phyloP scores from a whole-genome alignment of 23 red algal genomes.

The Gracilaria vermiculophylla region DNA sequence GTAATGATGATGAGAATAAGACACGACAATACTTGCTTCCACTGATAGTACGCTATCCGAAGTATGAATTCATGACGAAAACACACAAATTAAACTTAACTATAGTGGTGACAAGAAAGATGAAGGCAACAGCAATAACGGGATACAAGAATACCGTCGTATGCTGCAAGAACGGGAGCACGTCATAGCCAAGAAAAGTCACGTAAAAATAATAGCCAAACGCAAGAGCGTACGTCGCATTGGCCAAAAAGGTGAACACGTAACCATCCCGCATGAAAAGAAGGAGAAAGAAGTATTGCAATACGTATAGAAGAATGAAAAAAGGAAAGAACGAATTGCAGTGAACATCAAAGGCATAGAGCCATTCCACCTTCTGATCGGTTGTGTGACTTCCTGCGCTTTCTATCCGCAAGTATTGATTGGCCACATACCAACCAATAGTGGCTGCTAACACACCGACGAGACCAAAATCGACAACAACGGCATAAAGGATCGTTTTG shows the following conservation, averaged over 20 bases:
- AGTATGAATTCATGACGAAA: slow-evolving; percentile 68
- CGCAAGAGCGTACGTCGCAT: slow-evolving; percentile 61
- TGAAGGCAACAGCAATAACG: slow-evolving; percentile 33
- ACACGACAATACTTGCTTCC: not conserved
- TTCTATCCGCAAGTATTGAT: slow-evolving; percentile 70
- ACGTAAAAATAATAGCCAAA: slow-evolving; percentile 81
- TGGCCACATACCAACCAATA: slow-evolving; percentile 78
- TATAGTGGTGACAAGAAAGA: slow-evolving; percentile 27
- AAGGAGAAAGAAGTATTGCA: slow-evolving; percentile 80
- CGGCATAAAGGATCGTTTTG: slow-evolving; percentile 48
- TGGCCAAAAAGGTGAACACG: slow-evolving; percentile 33
- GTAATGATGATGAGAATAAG: slow-evolving; percentile 30
- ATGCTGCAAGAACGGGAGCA: slow-evolving; percentile 81
- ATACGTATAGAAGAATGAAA: slow-evolving; percentile 80
- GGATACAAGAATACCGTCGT: slow-evolving; percentile 88
- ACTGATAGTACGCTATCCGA: slow-evolving; percentile 28
- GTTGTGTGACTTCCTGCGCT: slow-evolving; percentile 60
- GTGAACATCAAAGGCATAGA: slow-evolving; percentile 97
- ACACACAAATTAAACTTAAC: slow-evolving; percentile 63
- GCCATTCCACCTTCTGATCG: slow-evolving; percentile 88
- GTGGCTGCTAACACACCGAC: slow-evolving; percentile 59
- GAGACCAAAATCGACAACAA: slow-evolving; percentile 73
- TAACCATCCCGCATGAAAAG: slow-evolving; percentile 71
- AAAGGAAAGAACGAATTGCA: slow-evolving; percentile 92
- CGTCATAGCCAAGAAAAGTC: slow-evolving; percentile 95